Evolutionary conservation across 2,329 filamentous ascomycete genomes (phyloP), one percentile per base, ranked within the genome.

Genomic region (Helicocarpus griseus): DNA sequence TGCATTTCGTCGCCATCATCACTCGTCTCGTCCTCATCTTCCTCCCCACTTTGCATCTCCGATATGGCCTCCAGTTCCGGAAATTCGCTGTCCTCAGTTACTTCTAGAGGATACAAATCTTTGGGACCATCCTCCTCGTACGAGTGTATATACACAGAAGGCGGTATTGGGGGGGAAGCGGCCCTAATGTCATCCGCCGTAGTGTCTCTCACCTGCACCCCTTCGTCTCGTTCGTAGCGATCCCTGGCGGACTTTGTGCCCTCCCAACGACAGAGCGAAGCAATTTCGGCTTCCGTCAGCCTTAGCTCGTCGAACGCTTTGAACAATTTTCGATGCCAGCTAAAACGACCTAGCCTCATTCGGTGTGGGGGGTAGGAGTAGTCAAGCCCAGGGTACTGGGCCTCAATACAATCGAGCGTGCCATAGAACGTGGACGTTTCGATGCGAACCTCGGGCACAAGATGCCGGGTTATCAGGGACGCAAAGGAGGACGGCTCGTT

Each of bases 361-460:
- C 81, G 77, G 67, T 85, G 81, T 1, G 81, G 79, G 5, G 70
- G 67, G 59, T 79, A 73, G 44, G 77, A 77, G 65, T 85, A 85
- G 70, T 85, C 81, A 44, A 84, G 72, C 31, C 81, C 81, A 0
- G 81, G 81, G 60, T 85, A 84, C 53, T 81, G 79, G 47, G 81
- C 80, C 70, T 84, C 81, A 54, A 82, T 73, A 60, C 76, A 80
- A 69, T 83, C 80, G 43, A 83, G 72, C 38, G 77, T 74, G 59
- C 81, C 81, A 67, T 83, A 84, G 69, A 83, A 85, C 48, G 74
- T 77, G 50, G 76, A 75, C 1, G 80, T 82, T 65, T 85, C 81
- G 57, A 80, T 73, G 54, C 81, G 78, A 49, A 85, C 80, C 70
- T 85, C 81, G 33, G 79, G 79, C 21, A 84, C 79, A 39, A 85